Evolutionary conservation across 2,329 filamentous ascomycete genomes (phyloP).

Genomic region (Ophiocordyceps camponoti-floridani): DNA sequence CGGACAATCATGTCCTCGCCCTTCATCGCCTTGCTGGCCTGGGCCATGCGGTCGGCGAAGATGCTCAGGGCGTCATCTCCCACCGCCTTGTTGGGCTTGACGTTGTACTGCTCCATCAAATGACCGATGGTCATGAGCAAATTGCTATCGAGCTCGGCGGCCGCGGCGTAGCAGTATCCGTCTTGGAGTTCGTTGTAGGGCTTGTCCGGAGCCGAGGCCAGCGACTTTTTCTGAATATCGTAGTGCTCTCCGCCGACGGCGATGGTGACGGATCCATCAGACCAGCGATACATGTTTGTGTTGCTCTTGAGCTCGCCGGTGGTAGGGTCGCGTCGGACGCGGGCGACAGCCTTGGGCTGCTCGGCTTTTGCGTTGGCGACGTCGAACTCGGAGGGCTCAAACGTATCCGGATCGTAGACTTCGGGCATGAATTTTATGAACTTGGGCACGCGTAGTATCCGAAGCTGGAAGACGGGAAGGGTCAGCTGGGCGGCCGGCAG

Average conservation of each 20-base stretch:
- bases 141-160: constrained; percentile 49
- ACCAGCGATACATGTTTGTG: constrained; percentile 58
- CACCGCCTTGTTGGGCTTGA: constrained; percentile 47
- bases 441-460: constrained; percentile 51
- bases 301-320: constrained; percentile 56
- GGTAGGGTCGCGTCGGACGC: constrained; percentile 50
- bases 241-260: constrained; percentile 62
- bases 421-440: constrained; percentile 55
- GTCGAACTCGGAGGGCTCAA: constrained; percentile 40
- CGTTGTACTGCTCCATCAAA: constrained; percentile 52
- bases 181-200: constrained; percentile 51
- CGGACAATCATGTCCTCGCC: constrained; percentile 49
- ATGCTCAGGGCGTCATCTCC: constrained; percentile 55
- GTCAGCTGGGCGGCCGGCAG: neutral
- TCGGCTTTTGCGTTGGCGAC: constrained; percentile 33
- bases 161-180: constrained; percentile 58
- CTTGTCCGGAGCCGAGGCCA: constrained; percentile 43
- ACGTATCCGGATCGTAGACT: constrained; percentile 47
- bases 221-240: constrained; percentile 51
- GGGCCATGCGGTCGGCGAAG: constrained; percentile 49
- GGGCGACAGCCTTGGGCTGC: constrained; percentile 45
- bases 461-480: constrained; percentile 28
- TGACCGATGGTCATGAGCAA: constrained; percentile 59
- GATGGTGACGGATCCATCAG: constrained; percentile 59
- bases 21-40: constrained; percentile 36